phyloP scores from a whole-genome alignment of 106 monocot species.

The Allium cepa region DNA sequence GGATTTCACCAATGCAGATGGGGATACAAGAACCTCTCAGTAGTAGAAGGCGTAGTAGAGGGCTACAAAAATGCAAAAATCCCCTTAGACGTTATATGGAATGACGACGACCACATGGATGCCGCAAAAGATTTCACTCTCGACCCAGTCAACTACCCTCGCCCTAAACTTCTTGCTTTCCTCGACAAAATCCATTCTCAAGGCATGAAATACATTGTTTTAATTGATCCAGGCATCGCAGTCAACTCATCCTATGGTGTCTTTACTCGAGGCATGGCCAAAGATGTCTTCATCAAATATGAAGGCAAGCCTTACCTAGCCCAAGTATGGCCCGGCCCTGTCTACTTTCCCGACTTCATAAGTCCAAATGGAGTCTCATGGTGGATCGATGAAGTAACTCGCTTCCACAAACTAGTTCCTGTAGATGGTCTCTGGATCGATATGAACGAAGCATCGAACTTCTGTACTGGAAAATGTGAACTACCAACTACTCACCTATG shows the following conservation, averaged over 20 bases:
- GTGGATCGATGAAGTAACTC: conserved; percentile 77
- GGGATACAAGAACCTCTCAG: conserved; percentile 90
- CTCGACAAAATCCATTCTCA: conserved; percentile 65
- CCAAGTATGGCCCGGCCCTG: conserved; percentile 94
- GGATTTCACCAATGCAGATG: conserved; percentile 99
- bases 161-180: conserved; percentile 53
- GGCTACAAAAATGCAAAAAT: conserved; percentile 70
- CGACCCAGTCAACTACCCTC: conserved; percentile 74
- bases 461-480: conserved; percentile 81
- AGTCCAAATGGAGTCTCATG: conserved; percentile 65
- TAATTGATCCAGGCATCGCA: conserved; percentile 92
- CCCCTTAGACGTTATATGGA: conserved; percentile 97
- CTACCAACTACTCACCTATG: conserved; percentile 53
- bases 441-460: conserved; percentile 96
- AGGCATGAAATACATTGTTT: conserved; percentile 87
- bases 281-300: conserved; percentile 84
- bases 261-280: conserved; percentile 52
- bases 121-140: conserved; percentile 93
- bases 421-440: conserved; percentile 98
- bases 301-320: conserved; percentile 76
- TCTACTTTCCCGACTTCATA: conserved; percentile 92
- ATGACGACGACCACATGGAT: conserved; percentile 98
- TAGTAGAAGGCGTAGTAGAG: conserved; percentile 86
- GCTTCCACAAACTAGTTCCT: conserved; percentile 76
- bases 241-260: conserved; percentile 74